These are phyloP conservation scores for Melaleuca alternifolia DNA, from an alignment of 345 rosid species.

Conservation along the genomic window DNA sequence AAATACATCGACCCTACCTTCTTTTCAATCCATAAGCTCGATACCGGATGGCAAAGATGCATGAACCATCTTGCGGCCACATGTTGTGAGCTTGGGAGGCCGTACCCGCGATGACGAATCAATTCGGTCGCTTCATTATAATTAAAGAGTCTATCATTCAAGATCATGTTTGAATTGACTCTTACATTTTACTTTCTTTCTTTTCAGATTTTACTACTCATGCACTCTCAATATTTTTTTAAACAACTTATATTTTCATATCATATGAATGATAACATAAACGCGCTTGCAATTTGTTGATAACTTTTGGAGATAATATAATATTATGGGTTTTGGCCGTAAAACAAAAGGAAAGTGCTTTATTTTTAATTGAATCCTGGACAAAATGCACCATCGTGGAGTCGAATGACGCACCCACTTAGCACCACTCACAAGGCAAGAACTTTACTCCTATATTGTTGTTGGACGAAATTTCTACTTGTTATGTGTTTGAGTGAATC, in stretches of 20 bases:
- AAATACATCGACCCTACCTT: too few species aligned
- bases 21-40: not conserved
- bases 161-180: too few species aligned
- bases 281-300: too few species aligned
- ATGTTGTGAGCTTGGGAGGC: not conserved
- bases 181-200: too few species aligned
- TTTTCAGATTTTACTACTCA: too few species aligned
- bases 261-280: not conserved
- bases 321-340: too few species aligned
- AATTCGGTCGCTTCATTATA: not conserved
- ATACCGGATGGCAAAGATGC: not conserved
- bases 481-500: not conserved
- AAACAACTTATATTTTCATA: not conserved
- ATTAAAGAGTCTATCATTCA: not conserved
- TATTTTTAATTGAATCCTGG: not conserved
- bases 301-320: not conserved
- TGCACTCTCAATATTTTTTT: not conserved
- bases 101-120: not conserved
- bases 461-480: not conserved
- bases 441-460: not conserved
- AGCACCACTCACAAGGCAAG: not conserved
- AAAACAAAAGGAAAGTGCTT: not conserved
- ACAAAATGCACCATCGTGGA: not conserved
- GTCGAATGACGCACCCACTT: not conserved
- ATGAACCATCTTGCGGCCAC: not conserved